Evolutionary conservation across 805 yeast species (phyloP), one percentile per base, ranked within the genome.

Genomic region (Kodamaea leandrae): DNA sequence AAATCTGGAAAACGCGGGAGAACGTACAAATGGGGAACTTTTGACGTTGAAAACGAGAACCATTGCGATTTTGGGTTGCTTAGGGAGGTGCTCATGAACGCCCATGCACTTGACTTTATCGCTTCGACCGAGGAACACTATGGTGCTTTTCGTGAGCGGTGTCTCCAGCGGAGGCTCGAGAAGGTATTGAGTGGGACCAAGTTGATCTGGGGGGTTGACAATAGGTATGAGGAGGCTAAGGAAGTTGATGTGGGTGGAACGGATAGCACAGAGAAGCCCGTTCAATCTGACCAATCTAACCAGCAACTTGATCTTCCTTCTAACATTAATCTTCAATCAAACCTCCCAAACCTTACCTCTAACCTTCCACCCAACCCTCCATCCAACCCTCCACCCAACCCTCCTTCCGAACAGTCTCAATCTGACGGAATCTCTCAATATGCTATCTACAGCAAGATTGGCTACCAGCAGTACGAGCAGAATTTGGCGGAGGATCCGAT

Each of bases 21-120:
- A 50, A 49, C 60, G 54, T 90, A 88, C 64, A 72, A 68, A 13
- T 90, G 96, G 96, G 97, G 97, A 0, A 61, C 77, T 16, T 86
- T 86, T 10, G 96, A 89, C 55, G 84, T 86, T 29, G 96, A 86
- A 54, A 83, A 87, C 58, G 76, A 74, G 14, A 60, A 66, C 6
- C 89, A 84, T 60, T 86, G 95, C 62, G 96, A 91, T 58, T 88
- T 88, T 54, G 48, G 62, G 20, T 71, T 71, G 45, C 70, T 90
- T 47, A 77, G 86, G 49, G 74, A 79, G 25, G 62, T 87, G 27
- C 64, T 90, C 36, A 69, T 90, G 62, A 73, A 82, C 17, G 73
- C 80, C 15, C 76, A 86, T 60, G 76, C 87, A 83, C 74, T 85
- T 37, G 96, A 89, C 54, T 73, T 90, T 49, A 79, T 87, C 29